Conservation (phyloP, 2,329 filamentous ascomycete genomes). For the Onygena corvina region DNA sequence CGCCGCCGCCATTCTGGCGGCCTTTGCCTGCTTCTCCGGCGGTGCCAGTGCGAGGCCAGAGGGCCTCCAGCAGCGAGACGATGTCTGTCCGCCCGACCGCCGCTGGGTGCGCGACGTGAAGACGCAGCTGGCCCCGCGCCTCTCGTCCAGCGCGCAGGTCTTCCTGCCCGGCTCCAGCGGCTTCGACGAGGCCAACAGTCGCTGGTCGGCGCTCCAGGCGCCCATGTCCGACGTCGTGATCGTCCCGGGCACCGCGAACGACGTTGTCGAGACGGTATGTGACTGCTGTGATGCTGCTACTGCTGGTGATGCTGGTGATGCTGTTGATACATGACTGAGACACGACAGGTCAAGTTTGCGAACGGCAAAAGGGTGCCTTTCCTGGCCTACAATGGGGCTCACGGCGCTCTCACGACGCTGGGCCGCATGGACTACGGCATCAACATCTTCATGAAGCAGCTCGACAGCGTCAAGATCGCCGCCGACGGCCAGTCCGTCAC, state of each 20-base stretch:
- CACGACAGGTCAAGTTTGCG: constrained; percentile 37
- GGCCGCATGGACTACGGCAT: constrained; percentile 41
- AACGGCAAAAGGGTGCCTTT: constrained; percentile 39
- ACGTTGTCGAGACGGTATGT: constrained; percentile 40
- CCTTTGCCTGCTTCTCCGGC: too few relatives aligned
- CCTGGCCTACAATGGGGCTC: constrained; percentile 42
- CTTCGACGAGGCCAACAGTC: constrained; percentile 30
- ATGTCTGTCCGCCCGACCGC: not conserved
- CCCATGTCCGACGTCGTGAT: constrained; percentile 39
- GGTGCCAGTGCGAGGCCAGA: too few relatives aligned
- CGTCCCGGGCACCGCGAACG: constrained; percentile 37
- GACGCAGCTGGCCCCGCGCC: constrained; percentile 16
- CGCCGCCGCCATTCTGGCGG: too few relatives aligned
- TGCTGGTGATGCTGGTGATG: too few relatives aligned
- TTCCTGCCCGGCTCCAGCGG: constrained; percentile 33
- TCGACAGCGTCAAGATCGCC: constrained; percentile 35
- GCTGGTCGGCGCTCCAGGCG: constrained; percentile 37
- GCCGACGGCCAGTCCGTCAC: constrained; percentile 37
- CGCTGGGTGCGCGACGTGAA: constrained; percentile 14
- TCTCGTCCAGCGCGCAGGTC: constrained; percentile 33
- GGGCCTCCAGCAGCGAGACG: too few relatives aligned
- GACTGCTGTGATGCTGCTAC: not conserved
- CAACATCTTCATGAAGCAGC: constrained; percentile 38
- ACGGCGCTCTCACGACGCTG: constrained; percentile 41
- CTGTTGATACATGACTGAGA: not conserved